phyloP scores from a whole-genome alignment of 495 filamentous ascomycete species.

The Penicilliopsis zonata region DNA sequence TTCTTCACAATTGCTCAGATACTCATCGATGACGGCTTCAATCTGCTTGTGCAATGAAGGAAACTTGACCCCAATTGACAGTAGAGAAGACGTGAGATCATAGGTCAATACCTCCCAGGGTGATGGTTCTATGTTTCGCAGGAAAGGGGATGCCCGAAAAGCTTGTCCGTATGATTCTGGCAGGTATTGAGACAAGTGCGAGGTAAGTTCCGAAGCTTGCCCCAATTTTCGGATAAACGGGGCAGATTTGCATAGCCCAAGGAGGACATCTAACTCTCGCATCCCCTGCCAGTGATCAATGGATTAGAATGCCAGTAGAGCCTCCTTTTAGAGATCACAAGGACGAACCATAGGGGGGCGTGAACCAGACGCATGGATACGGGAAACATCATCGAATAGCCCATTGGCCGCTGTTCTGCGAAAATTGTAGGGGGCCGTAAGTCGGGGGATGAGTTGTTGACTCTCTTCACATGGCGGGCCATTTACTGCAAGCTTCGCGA shows the following conservation, averaged over 20 bases:
- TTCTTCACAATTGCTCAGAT: slow-evolving; percentile 53
- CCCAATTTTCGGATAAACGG: slow-evolving; percentile 52
- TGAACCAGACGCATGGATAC: slow-evolving; percentile 27
- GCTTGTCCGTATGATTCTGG: slow-evolving; percentile 67
- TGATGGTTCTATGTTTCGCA: slow-evolving; percentile 71
- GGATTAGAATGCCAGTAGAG: too few relatives aligned
- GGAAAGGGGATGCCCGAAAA: slow-evolving; percentile 68
- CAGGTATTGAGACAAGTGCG: slow-evolving; percentile 69
- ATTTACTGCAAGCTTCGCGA: slow-evolving; percentile 49
- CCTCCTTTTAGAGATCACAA: too few relatives aligned
- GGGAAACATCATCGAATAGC: slow-evolving; percentile 24
- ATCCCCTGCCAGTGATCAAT: slow-evolving; percentile 49
- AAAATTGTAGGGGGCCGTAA: slow-evolving; percentile 43
- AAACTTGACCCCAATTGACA: slow-evolving; percentile 63
- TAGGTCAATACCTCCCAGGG: slow-evolving; percentile 82
- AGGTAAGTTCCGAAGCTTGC: slow-evolving; percentile 59
- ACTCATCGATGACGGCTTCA: slow-evolving; percentile 47
- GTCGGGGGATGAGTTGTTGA: slow-evolving; percentile 49
- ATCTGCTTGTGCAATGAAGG: slow-evolving; percentile 49
- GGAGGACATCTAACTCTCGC: slow-evolving; percentile 77
- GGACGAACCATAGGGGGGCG: slow-evolving; percentile 39
- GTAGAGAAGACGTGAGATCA: slow-evolving; percentile 63
- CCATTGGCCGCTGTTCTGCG: slow-evolving; percentile 18
- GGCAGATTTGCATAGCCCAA: slow-evolving; percentile 82
- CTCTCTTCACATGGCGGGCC: slow-evolving; percentile 39